phyloP scores from a whole-genome alignment of 169 alveolate species.

The Hepatocystis sp. region DNA sequence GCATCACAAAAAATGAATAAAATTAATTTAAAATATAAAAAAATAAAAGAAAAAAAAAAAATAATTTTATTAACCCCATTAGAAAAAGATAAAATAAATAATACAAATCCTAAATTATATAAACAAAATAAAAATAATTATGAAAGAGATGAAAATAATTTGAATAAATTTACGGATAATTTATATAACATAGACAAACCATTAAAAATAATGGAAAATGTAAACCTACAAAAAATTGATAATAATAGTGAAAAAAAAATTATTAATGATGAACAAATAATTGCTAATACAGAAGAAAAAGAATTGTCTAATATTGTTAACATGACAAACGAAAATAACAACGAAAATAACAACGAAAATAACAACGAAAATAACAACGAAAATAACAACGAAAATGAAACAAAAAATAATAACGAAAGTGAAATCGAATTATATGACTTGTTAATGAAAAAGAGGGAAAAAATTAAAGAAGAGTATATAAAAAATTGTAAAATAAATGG shows the following conservation, averaged over 20 bases:
- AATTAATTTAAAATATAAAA: constrained; percentile 39
- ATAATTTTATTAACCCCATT: constrained; percentile 8
- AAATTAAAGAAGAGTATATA: constrained; percentile 39
- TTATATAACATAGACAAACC: background rate
- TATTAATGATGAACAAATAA: background rate
- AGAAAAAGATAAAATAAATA: background rate
- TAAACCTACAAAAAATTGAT: background rate
- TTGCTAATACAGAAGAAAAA: background rate
- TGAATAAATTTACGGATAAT: background rate
- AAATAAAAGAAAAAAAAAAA: constrained; percentile 15
- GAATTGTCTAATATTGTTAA: background rate
- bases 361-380: background rate
- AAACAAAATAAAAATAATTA: background rate
- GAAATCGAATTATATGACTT: constrained; percentile 1
- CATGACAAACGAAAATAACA: background rate
- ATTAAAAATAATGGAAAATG: background rate
- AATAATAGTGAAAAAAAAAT: background rate
- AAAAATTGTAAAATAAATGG: constrained; percentile 4
- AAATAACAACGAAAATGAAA: background rate
- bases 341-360: background rate
- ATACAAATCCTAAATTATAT: background rate
- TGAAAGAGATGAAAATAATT: background rate
- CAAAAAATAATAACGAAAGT: background rate
- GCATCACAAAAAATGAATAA: constrained; percentile 63
- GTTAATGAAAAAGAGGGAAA: constrained; percentile 28